phyloP scores from a whole-genome alignment of 495 filamentous ascomycete species.

The Daldinia grandis region DNA sequence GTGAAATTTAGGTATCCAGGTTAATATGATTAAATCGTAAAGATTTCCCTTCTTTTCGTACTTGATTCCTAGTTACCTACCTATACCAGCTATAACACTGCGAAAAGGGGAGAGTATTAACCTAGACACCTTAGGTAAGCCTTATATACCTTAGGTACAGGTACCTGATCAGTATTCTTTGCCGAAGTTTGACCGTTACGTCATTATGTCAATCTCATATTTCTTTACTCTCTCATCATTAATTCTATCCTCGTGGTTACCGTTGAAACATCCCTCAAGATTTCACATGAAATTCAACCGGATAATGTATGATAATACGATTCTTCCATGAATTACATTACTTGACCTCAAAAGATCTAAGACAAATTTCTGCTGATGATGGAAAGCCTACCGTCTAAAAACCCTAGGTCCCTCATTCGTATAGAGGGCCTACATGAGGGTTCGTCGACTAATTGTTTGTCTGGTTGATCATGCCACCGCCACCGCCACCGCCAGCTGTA shows the following conservation, averaged over 20 bases:
- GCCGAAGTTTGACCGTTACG: constrained; percentile 23
- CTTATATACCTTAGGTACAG: too few relatives aligned
- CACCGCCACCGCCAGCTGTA: constrained; percentile 43
- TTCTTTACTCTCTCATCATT: neutral
- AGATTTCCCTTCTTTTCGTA: neutral
- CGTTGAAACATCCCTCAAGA: neutral
- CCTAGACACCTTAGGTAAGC: constrained; percentile 16
- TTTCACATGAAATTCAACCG: neutral
- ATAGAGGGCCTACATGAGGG: neutral
- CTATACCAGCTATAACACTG: neutral
- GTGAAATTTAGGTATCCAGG: neutral
- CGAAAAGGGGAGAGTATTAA: constrained; percentile 10
- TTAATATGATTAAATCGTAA: neutral
- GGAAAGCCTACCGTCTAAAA: neutral
- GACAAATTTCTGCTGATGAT: neutral
- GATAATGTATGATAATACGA: neutral
- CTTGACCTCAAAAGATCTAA: neutral
- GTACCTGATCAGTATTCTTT: neutral
- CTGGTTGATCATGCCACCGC: constrained; percentile 36
- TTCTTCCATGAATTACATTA: neutral
- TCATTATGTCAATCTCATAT: neutral
- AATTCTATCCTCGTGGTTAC: neutral
- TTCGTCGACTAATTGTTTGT: neutral
- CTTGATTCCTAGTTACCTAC: neutral
- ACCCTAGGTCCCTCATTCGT: neutral